phyloP scores from a whole-genome alignment of 345 rosid species.

The Eucalyptus cloeziana region DNA sequence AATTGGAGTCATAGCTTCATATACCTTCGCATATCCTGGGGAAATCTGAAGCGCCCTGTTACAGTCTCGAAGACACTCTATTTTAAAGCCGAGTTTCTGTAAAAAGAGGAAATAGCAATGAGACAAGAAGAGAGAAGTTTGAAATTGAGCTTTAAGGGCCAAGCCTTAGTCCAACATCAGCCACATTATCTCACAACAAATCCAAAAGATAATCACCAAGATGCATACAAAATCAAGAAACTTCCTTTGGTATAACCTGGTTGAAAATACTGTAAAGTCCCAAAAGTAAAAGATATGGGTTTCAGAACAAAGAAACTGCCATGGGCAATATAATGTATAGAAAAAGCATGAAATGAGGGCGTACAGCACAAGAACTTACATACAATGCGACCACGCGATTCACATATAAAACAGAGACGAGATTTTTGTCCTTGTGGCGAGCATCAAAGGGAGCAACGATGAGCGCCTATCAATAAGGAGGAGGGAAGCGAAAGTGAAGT shows the following conservation, averaged over 20 bases:
- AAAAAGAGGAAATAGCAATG: not conserved
- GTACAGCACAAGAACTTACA: not conserved
- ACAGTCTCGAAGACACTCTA: slow-evolving; percentile 65
- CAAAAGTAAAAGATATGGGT: not conserved
- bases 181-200: not conserved
- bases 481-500: not conserved
- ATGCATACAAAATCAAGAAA: not conserved
- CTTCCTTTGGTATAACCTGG: not conserved
- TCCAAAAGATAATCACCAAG: not conserved
- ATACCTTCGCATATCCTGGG: slow-evolving; percentile 28
- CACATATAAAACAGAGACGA: slow-evolving; percentile 56
- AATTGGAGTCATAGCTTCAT: not conserved
- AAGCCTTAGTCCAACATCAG: not conserved
- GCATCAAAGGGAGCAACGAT: slow-evolving; percentile 53
- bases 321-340: not conserved
- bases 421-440: slow-evolving; percentile 42
- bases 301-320: not conserved
- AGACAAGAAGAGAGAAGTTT: not conserved
- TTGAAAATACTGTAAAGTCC: not conserved
- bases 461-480: slow-evolving; percentile 30
- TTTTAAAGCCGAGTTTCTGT: slow-evolving; percentile 11
- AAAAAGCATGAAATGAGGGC: not conserved
- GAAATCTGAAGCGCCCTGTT: slow-evolving; percentile 62
- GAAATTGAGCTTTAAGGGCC: not conserved
- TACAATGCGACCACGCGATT: slow-evolving; percentile 61